Conservation (phyloP, 805 yeast species). For the Suhomyces prunicola region DNA sequence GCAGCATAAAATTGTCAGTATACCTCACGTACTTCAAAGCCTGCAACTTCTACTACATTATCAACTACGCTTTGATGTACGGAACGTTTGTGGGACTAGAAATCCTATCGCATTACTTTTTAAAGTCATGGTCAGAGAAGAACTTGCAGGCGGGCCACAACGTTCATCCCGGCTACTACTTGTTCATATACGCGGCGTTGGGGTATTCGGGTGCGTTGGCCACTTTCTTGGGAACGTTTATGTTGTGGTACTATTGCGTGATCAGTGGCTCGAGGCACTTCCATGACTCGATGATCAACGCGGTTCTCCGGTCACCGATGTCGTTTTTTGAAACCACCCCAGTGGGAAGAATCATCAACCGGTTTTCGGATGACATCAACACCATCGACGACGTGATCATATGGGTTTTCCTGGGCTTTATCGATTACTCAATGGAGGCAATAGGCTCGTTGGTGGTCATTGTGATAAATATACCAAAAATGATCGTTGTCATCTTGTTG, state of each 20-base stretch:
- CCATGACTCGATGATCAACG: conserved; percentile 35
- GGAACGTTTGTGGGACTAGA: conserved; percentile 16
- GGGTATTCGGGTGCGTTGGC: conserved; percentile 29
- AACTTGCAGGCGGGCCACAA: conserved; percentile 24
- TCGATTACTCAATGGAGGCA: conserved; percentile 20
- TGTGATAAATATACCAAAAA: conserved; percentile 29
- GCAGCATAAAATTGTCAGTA: conserved; percentile 27
- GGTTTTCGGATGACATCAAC: conserved; percentile 37
- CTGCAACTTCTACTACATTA: conserved; percentile 26
- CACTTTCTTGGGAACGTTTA: conserved; percentile 24
- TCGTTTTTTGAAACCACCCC: conserved; percentile 43
- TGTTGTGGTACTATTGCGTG: conserved; percentile 30
- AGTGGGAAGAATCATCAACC: conserved; percentile 36
- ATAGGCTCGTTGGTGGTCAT: conserved; percentile 29
- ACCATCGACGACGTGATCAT: conserved; percentile 31
- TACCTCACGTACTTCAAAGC: conserved; percentile 30
- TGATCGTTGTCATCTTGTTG: conserved; percentile 25
- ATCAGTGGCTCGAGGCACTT: conserved; percentile 30
- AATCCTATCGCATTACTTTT: conserved; percentile 25
- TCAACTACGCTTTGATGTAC: conserved; percentile 21
- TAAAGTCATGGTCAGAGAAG: conserved; percentile 37
- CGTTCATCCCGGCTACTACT: conserved; percentile 21
- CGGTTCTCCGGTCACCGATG: conserved; percentile 39
- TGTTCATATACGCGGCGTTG: conserved; percentile 23
- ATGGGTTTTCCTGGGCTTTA: conserved; percentile 28